These are phyloP conservation scores for Crepidotus variabilis DNA, from an alignment of 768 basidiomycete species.

Conservation along the genomic window DNA sequence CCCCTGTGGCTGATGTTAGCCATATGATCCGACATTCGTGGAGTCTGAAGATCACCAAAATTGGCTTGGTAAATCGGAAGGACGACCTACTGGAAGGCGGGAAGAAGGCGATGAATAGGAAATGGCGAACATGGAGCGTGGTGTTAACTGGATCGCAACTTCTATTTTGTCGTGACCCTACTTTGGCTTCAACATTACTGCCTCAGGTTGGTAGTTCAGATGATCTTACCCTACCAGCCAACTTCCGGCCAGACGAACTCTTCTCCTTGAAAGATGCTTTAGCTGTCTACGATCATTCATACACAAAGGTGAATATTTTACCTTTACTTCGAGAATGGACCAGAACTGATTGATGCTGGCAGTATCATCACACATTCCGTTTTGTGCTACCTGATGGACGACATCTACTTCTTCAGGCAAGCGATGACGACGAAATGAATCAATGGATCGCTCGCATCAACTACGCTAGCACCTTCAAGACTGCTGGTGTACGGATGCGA, in stretches of 20 bases:
- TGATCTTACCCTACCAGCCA: constrained; percentile 20
- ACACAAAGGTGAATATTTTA: constrained; percentile 58
- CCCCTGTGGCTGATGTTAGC: constrained; percentile 12
- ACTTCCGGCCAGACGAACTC: constrained; percentile 80
- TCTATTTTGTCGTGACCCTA: constrained; percentile 78
- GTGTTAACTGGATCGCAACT: constrained; percentile 88
- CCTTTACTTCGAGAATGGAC: neutral
- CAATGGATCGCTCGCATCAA: constrained; percentile 92
- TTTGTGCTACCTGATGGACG: constrained; percentile 74
- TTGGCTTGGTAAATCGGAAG: constrained; percentile 78
- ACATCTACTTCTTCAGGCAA: constrained; percentile 76
- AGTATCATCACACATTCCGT: constrained; percentile 75
- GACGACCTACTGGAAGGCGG: constrained; percentile 76
- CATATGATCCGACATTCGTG: constrained; percentile 17
- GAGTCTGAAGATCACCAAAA: constrained; percentile 69
- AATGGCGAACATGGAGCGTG: constrained; percentile 87
- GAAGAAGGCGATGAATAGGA: constrained; percentile 69
- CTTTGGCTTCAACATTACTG: constrained; percentile 47
- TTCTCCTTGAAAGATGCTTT: constrained; percentile 73
- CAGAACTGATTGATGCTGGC: neutral
- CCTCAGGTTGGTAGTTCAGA: constrained; percentile 31
- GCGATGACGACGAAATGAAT: constrained; percentile 69
- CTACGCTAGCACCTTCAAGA: constrained; percentile 91
- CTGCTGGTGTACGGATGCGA: constrained; percentile 78
- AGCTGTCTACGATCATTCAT: constrained; percentile 76